Conservation (phyloP, 2,329 filamentous ascomycete genomes). For the Colletotrichum cuscutae region DNA sequence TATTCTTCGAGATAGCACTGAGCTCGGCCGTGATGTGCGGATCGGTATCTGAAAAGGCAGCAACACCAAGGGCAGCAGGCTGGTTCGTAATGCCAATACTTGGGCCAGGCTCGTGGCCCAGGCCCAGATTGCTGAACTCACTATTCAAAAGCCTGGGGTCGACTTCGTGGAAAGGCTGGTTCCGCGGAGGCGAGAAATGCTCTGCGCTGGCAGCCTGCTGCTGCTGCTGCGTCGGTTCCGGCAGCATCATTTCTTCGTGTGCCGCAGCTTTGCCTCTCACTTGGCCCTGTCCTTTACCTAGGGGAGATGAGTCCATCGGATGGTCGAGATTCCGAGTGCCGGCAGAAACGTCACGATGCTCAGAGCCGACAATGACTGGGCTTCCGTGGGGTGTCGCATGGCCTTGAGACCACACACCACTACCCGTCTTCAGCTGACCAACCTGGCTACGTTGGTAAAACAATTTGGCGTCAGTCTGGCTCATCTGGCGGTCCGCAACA, state of each 20-base stretch:
- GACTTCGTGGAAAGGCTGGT: background rate
- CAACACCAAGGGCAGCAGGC: constrained; percentile 71
- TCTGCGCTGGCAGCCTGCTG: background rate
- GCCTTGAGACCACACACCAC: constrained; percentile 47
- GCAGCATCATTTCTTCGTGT: constrained; percentile 19
- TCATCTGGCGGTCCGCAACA: constrained; percentile 92
- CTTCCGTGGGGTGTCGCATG: constrained; percentile 58
- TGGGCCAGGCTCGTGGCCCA: constrained; percentile 2
- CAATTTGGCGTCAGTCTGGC: constrained; percentile 91
- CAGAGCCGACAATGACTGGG: constrained; percentile 49
- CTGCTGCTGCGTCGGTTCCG: constrained; percentile 3
- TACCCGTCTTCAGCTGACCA: constrained; percentile 56
- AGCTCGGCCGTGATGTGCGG: constrained; percentile 86
- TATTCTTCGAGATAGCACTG: constrained; percentile 86
- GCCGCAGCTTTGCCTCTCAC: background rate
- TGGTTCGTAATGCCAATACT: background rate
- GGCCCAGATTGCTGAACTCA: background rate
- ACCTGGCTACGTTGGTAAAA: constrained; percentile 92
- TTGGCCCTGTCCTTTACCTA: background rate
- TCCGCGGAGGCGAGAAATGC: background rate
- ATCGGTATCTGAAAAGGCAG: constrained; percentile 77
- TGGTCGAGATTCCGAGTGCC: constrained; percentile 42
- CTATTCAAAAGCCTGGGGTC: background rate
- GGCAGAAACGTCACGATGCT: constrained; percentile 36
- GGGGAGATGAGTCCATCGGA: constrained; percentile 38